These are phyloP conservation scores for Parafenestella ontariensis DNA, from an alignment of 2,329 filamentous ascomycete genomes.

Conservation along the genomic window DNA sequence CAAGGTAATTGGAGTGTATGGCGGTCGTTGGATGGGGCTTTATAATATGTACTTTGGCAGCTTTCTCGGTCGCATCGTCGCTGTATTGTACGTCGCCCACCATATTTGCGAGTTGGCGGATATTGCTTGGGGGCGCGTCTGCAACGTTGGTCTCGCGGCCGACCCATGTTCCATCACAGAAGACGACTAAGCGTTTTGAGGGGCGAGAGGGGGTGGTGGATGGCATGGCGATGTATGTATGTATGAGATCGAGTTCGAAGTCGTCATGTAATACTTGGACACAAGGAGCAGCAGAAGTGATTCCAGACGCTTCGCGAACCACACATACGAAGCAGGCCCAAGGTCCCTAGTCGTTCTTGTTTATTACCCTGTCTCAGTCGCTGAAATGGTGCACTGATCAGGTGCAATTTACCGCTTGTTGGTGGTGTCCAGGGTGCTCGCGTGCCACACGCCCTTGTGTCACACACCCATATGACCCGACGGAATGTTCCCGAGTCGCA, in stretches of 20 bases:
- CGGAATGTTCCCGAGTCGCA: constrained; percentile 10
- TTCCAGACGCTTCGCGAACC: background rate
- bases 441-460: constrained; percentile 16
- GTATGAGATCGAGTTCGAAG: background rate
- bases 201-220: constrained; percentile 12
- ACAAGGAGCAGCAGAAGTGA: background rate
- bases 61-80: constrained; percentile 7
- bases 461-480: constrained; percentile 11
- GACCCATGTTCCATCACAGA: constrained; percentile 49
- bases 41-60: constrained; percentile 34
- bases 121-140: constrained; percentile 41
- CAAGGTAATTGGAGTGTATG: background rate
- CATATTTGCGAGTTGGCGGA: constrained; percentile 41
- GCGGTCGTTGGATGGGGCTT: constrained; percentile 3
- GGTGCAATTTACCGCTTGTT: constrained; percentile 20
- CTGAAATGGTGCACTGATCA: constrained; percentile 15
- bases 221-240: constrained; percentile 12
- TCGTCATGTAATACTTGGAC: background rate
- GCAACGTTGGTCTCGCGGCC: constrained; percentile 41
- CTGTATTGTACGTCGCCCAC: constrained; percentile 35
- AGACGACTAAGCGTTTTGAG: constrained; percentile 37
- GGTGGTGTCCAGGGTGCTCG: constrained; percentile 16
- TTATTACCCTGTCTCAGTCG: background rate
- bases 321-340: background rate
- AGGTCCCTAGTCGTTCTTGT: constrained; percentile 5